Conservation (phyloP, 164 flowering plant genomes). For the Brasenia schreberi region DNA sequence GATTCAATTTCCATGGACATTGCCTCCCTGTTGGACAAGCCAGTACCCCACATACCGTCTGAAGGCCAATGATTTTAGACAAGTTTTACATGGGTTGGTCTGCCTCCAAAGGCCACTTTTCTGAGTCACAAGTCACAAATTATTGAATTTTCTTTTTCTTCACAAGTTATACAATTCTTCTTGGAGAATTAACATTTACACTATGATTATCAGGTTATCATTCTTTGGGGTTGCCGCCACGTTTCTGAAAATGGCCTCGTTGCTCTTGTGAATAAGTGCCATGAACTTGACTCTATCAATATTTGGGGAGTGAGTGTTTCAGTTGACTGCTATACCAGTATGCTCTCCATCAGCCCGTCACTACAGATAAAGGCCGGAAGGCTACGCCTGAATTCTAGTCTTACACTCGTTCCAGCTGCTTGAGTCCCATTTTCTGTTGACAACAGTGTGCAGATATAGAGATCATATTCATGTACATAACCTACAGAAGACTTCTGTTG, state of each 20-base stretch:
- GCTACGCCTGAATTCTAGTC: conserved; percentile 15
- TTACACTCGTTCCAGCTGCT: conserved; percentile 18
- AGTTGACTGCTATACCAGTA: conserved; percentile 46
- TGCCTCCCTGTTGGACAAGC: not conserved
- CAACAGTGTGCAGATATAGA: too few species aligned
- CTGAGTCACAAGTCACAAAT: not conserved
- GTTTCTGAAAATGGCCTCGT: conserved; percentile 77
- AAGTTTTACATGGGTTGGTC: not conserved
- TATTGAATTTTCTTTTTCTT: not conserved
- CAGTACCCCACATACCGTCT: not conserved
- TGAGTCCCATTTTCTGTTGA: not conserved
- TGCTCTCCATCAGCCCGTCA: conserved; percentile 63
- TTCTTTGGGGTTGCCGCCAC: conserved; percentile 92
- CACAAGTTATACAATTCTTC: not conserved
- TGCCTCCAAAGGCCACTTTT: not conserved
- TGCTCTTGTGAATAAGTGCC: conserved; percentile 58
- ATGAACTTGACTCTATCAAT: conserved; percentile 59
- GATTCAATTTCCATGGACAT: too few species aligned
- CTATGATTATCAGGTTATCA: conserved; percentile 38
- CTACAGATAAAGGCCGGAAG: conserved; percentile 59
- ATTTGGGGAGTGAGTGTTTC: conserved; percentile 86
- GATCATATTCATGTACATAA: too few species aligned
- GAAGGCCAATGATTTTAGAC: not conserved
- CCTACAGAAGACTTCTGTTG: too few species aligned
- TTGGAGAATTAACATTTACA: not conserved